Evolutionary conservation across 2,329 filamentous ascomycete species (phyloP).

Genomic region (Colletotrichum echinochloae): DNA sequence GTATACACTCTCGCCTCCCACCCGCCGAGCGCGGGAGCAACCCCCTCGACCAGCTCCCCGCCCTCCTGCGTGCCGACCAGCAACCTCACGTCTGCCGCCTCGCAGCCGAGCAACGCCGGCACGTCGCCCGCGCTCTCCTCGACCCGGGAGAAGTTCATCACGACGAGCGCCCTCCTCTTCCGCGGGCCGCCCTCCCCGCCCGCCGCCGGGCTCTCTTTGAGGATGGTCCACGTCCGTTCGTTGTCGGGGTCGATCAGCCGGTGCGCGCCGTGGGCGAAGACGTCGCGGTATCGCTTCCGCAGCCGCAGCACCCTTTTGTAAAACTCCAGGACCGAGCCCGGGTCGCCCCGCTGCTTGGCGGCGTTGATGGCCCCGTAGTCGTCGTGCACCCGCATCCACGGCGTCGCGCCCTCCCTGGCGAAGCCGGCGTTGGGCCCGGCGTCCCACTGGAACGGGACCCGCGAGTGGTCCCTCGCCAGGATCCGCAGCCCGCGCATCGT

Average conservation of each 20-base stretch:
- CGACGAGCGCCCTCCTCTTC: slow-evolving; percentile 52
- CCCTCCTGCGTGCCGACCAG: slow-evolving; percentile 46
- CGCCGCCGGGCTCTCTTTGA: slow-evolving; percentile 51
- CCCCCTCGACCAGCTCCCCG: slow-evolving; percentile 8
- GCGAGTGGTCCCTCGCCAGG: slow-evolving; percentile 72
- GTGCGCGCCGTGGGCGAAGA: slow-evolving; percentile 74
- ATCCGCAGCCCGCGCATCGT: slow-evolving; percentile 66
- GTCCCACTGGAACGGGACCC: slow-evolving; percentile 77
- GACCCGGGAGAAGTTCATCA: slow-evolving; percentile 60
- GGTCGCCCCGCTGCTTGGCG: slow-evolving; percentile 57
- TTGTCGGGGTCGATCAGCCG: slow-evolving; percentile 62
- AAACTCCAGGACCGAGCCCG: slow-evolving; percentile 66
- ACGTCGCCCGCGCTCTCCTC: slow-evolving; percentile 47
- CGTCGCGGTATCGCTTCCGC: slow-evolving; percentile 65
- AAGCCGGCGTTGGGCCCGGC: slow-evolving; percentile 71
- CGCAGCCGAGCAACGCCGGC: slow-evolving; percentile 41
- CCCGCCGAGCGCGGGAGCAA: slow-evolving; percentile 36
- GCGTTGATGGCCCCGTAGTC: slow-evolving; percentile 69
- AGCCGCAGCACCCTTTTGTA: slow-evolving; percentile 66
- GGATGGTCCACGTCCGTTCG: slow-evolving; percentile 68
- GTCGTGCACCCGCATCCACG: slow-evolving; percentile 78
- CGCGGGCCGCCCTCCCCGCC: slow-evolving; percentile 38
- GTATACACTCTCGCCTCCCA: slow-evolving; percentile 49
- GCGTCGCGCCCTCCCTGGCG: slow-evolving; percentile 56
- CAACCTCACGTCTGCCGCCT: slow-evolving; percentile 40